Evolutionary conservation across 2,329 filamentous ascomycete genomes (phyloP).

Genomic region (Sphaerulina vaccinii): DNA sequence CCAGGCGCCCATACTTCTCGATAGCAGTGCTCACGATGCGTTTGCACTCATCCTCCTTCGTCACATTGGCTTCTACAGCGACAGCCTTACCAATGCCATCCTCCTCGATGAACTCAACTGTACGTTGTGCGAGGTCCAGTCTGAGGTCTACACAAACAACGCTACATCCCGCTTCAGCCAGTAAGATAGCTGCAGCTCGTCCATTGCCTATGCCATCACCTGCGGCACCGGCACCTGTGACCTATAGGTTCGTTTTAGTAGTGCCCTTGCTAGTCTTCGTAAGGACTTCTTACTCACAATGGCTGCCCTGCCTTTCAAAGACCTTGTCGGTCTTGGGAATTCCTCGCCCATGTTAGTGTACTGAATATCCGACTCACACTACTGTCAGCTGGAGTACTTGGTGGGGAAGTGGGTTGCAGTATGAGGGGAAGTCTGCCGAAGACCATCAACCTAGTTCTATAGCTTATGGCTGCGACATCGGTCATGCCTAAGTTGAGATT

Average conservation of each 20-base stretch:
- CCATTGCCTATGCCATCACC: conserved; percentile 62
- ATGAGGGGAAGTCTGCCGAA: background rate
- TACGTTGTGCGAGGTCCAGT: conserved; percentile 51
- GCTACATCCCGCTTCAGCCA: conserved; percentile 58
- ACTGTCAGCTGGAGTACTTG: background rate
- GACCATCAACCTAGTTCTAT: background rate
- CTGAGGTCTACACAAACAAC: conserved; percentile 61
- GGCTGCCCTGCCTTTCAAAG: conserved; percentile 47
- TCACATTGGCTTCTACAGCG: conserved; percentile 56
- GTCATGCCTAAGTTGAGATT: too few species aligned
- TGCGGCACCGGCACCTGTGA: conserved; percentile 59
- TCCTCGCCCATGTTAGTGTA: conserved; percentile 29
- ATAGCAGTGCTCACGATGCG: conserved; percentile 44
- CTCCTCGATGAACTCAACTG: conserved; percentile 53
- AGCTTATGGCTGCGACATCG: background rate
- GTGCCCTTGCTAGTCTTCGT: background rate
- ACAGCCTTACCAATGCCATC: conserved; percentile 43
- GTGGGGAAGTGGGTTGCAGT: background rate
- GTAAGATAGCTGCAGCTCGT: conserved; percentile 57
- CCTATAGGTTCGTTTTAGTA: conserved; percentile 20
- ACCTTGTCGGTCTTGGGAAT: conserved; percentile 40
- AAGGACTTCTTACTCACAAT: conserved; percentile 36
- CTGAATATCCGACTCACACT: background rate
- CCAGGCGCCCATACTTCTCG: conserved; percentile 54
- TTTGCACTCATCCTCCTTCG: conserved; percentile 53